Percentiles rank a stretch among this genome's conserved stretches.
Conservation (phyloP, 129 eudicot species). For the Kitagawia praeruptora region DNA sequence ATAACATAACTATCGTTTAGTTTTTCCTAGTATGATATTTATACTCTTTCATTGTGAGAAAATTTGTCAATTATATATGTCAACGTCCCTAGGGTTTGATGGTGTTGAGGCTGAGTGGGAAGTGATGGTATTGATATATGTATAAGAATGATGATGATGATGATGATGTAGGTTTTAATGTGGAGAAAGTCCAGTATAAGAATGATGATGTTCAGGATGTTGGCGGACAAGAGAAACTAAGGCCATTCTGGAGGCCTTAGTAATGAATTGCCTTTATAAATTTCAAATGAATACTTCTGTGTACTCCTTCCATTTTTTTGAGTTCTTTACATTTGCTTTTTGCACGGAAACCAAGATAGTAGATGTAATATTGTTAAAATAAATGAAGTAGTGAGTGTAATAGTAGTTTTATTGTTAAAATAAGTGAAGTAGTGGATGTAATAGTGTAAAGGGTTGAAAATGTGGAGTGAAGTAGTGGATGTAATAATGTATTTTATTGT, state of each 20-base stretch:
- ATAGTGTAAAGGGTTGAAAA: no score
- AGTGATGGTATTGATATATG: background rate
- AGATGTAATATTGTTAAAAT: no score
- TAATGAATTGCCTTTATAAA: slow-evolving; percentile 17
- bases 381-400: no score
- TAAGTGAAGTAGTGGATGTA: no score
- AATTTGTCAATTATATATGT: background rate
- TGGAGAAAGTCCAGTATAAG: slow-evolving; percentile 22
- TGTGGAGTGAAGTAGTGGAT: no score
- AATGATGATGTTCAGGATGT: slow-evolving; percentile 98
- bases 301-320: no score
- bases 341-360: no score
- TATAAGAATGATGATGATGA: no score
- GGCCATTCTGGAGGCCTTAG: slow-evolving; percentile 99
- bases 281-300: background rate
- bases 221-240: slow-evolving; percentile 91
- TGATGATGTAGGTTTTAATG: slow-evolving; percentile 89
- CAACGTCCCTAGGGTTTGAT: background rate
- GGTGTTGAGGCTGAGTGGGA: background rate
- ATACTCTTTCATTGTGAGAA: background rate
- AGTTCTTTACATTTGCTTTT: no score
- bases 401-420: no score
- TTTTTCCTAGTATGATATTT: background rate
- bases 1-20: no score
- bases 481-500: no score